phyloP scores from a whole-genome alignment of 345 rosid genomes.

The Durio zibethinus region DNA sequence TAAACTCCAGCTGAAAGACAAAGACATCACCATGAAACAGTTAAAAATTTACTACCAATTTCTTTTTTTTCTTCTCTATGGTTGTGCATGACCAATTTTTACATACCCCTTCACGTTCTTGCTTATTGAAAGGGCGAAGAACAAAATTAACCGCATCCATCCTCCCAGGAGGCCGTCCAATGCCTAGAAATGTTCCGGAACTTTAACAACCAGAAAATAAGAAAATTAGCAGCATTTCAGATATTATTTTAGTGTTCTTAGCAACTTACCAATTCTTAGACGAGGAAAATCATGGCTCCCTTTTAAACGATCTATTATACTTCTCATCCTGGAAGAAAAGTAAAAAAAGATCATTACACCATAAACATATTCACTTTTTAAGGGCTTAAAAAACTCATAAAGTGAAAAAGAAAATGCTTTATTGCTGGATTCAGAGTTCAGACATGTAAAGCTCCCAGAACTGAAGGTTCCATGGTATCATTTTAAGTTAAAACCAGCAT shows the following conservation, averaged over 20 bases:
- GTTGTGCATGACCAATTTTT: not conserved
- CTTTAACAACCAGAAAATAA: not conserved
- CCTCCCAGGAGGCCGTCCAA: constrained; percentile 94
- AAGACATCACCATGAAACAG: not conserved
- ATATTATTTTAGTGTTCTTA: not conserved
- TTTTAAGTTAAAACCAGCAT: too few relatives aligned
- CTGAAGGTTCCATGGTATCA: not conserved
- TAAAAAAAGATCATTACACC: not conserved
- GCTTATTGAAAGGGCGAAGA: constrained; percentile 64
- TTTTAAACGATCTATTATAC: constrained; percentile 81
- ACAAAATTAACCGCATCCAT: constrained; percentile 78
- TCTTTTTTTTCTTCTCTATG: not conserved
- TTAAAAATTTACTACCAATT: not conserved
- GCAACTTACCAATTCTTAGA: constrained; percentile 69
- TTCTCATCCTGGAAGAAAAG: constrained; percentile 66
- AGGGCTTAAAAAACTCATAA: not conserved
- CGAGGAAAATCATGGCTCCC: constrained; percentile 94
- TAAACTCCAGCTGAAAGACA: constrained; percentile 62
- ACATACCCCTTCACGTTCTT: constrained; percentile 75
- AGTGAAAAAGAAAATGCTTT: not conserved
- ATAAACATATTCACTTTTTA: not conserved
- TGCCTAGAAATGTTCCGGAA: constrained; percentile 47
- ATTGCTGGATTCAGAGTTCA: not conserved
- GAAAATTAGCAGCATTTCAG: not conserved
- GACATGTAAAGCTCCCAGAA: not conserved